Evolutionary conservation across 768 basidiomycete genomes (phyloP).

Genomic region (Rhizopogon vulgaris): DNA sequence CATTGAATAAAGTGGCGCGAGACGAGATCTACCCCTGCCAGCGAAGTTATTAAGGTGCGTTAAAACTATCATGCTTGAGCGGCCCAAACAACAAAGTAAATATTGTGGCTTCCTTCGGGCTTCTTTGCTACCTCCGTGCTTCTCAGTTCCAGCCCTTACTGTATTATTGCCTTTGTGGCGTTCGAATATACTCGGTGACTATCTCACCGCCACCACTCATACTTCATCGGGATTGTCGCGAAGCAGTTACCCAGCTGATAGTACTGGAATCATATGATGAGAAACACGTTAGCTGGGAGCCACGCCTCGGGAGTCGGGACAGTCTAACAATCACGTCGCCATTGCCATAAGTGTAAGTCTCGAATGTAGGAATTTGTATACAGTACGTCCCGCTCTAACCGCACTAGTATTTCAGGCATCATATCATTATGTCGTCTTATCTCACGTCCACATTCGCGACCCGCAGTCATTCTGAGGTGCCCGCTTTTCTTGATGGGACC

Average conservation of each 20-base stretch:
- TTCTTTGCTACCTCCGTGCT: constrained; percentile 28
- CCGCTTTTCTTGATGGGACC: constrained; percentile 5
- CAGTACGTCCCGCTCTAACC: neutral
- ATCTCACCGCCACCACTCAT: constrained; percentile 15
- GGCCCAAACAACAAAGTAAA: constrained; percentile 4
- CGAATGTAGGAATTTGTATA: neutral
- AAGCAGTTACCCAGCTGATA: neutral
- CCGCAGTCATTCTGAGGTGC: neutral
- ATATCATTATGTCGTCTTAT: neutral
- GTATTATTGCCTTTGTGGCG: constrained; percentile 25
- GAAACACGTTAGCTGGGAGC: neutral
- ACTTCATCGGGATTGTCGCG: constrained; percentile 1
- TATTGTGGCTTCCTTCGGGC: constrained; percentile 24
- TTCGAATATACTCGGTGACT: constrained; percentile 11
- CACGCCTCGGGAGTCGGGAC: no score
- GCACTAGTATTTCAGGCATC: neutral
- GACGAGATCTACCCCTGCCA: neutral
- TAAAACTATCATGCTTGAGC: neutral
- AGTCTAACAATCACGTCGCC: neutral
- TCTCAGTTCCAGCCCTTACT: constrained; percentile 17
- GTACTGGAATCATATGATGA: neutral
- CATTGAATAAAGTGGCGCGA: neutral
- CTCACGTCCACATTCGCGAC: neutral
- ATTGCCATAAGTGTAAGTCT: neutral
- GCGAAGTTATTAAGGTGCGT: neutral